Evolutionary conservation across 768 basidiomycete species (phyloP).

Genomic region (Lactarius indigo): DNA sequence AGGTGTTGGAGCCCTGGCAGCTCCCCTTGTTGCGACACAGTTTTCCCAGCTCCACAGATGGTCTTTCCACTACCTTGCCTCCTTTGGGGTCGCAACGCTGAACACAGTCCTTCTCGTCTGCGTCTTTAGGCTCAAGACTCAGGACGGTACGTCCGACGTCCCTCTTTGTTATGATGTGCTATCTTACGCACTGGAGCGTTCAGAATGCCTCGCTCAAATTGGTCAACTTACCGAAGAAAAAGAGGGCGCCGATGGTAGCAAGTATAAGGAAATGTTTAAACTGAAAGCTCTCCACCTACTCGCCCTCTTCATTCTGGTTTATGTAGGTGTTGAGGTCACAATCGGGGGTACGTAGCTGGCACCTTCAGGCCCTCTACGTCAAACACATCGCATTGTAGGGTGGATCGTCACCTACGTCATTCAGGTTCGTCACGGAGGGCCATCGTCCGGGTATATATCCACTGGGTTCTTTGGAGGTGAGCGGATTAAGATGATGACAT

Average conservation of each 20-base stretch:
- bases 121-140: conserved; percentile 66
- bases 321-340: conserved; percentile 40
- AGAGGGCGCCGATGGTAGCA: conserved; percentile 38
- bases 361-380: not conserved
- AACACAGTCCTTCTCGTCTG: conserved; percentile 50
- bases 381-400: conserved; percentile 31
- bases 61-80: conserved; percentile 76
- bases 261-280: conserved; percentile 45
- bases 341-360: conserved; percentile 34
- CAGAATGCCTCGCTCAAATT: conserved; percentile 53
- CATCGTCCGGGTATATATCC: conserved; percentile 47
- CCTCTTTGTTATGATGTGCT: not conserved
- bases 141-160: conserved; percentile 52
- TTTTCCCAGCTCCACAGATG: conserved; percentile 63
- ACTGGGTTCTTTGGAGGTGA: conserved; percentile 46
- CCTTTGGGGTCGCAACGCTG: conserved; percentile 58
- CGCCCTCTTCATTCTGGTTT: conserved; percentile 43
- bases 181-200: conserved; percentile 7
- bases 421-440: conserved; percentile 43
- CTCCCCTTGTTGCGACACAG: conserved; percentile 79
- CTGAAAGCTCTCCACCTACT: conserved; percentile 39
- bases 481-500: not conserved
- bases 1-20: conserved; percentile 63
- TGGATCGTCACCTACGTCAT: conserved; percentile 56
- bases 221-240: conserved; percentile 46